These are phyloP conservation scores for Acer saccharum DNA, from an alignment of 345 rosid genomes.

Conservation along the genomic window DNA sequence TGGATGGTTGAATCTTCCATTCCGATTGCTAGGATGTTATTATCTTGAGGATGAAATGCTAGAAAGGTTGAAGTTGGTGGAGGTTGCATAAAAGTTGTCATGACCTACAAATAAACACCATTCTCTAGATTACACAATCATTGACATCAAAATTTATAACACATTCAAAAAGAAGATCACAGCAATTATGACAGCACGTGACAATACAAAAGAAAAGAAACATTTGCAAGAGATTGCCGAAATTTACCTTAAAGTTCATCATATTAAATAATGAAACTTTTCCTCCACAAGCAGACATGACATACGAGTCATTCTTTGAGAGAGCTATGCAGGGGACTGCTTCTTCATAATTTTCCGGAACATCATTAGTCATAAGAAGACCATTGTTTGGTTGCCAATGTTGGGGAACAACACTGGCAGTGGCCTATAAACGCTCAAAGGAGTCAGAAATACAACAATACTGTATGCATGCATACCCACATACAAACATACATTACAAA, in stretches of 20 bases:
- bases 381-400: conserved; percentile 39
- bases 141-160: background rate
- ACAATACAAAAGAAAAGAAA: background rate
- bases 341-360: conserved; percentile 35
- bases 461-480: too few species aligned
- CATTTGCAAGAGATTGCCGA: background rate
- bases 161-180: background rate
- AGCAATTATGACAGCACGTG: background rate
- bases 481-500: background rate
- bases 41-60: conserved; percentile 61
- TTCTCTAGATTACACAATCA: conserved; percentile 3
- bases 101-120: conserved; percentile 40
- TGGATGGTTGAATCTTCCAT: conserved; percentile 59
- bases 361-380: conserved; percentile 37
- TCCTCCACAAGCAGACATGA: conserved; percentile 66
- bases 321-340: conserved; percentile 56
- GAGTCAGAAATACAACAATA: background rate
- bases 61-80: conserved; percentile 61
- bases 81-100: conserved; percentile 62
- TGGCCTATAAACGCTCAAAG: conserved; percentile 22
- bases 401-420: conserved; percentile 29
- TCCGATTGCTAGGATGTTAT: conserved; percentile 59
- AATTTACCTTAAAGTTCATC: conserved; percentile 58
- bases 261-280: conserved; percentile 56
- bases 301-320: conserved; percentile 61